phyloP scores from a whole-genome alignment of 129 eudicot species.

The carrot (Daucus carota) region DH1_v3.0 NC_030386.2:21076001-21076500 shows the following conservation, averaged over 20 bases:
- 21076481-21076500: background rate
- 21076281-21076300: background rate
- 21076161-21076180: background rate
- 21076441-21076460: background rate
- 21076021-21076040: conserved; percentile 99
- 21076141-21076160: background rate
- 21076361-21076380: background rate
- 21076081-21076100: conserved; percentile 23
- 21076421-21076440: background rate
- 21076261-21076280: background rate
- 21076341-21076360: too few relatives aligned
- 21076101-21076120: background rate
- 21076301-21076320: background rate
- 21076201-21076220: background rate
- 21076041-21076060: conserved; percentile 92
- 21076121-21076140: background rate
- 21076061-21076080: conserved; percentile 98
- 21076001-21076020: conserved; percentile 90
- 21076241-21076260: background rate
- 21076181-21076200: background rate
- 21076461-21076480: background rate
- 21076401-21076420: background rate
- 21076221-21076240: background rate
- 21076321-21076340: background rate
- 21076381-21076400: background rate